phyloP scores from a whole-genome alignment of 306 rosid species.

The Vicia sativa region DNA sequence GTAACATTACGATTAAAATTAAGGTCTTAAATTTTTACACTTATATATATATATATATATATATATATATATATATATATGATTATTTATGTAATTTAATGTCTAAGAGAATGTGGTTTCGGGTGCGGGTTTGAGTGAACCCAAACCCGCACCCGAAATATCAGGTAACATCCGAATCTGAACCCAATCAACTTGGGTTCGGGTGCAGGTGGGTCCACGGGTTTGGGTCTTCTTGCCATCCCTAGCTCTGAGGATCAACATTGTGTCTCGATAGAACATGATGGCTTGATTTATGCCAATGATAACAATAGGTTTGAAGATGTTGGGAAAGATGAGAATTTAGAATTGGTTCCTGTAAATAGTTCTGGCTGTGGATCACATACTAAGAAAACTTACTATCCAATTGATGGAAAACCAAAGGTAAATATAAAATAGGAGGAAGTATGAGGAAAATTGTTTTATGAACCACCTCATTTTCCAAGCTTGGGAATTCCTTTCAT shows the following conservation, averaged over 20 bases:
- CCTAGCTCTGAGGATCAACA: conserved; percentile 59
- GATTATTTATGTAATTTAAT: too few species aligned
- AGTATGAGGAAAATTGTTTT: conserved; percentile 75
- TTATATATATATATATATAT: too few species aligned
- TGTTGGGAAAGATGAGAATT: conserved; percentile 55
- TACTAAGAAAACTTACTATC: conserved; percentile 44
- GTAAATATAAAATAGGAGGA: conserved; percentile 57
- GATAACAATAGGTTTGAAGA: conserved; percentile 48
- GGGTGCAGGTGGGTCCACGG: too few species aligned
- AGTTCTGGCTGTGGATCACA: conserved; percentile 58
- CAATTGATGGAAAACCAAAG: conserved; percentile 45
- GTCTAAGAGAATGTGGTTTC: too few species aligned
- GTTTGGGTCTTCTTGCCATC: too few species aligned
- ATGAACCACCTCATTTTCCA: conserved; percentile 97
- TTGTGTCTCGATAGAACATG: conserved; percentile 52
- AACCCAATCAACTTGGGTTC: too few species aligned
- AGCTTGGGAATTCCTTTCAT: conserved; percentile 89
- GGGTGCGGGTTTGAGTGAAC: too few species aligned
- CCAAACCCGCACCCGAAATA: too few species aligned
- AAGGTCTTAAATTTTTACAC: too few species aligned
- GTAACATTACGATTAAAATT: too few species aligned
- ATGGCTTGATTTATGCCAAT: conserved; percentile 57
- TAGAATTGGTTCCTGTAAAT: conserved; percentile 72
- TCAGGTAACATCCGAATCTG: too few species aligned
- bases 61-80: too few species aligned